These are phyloP conservation scores for Pyrenula massariospora DNA, from an alignment of 495 filamentous ascomycete genomes.

Conservation along the genomic window DNA sequence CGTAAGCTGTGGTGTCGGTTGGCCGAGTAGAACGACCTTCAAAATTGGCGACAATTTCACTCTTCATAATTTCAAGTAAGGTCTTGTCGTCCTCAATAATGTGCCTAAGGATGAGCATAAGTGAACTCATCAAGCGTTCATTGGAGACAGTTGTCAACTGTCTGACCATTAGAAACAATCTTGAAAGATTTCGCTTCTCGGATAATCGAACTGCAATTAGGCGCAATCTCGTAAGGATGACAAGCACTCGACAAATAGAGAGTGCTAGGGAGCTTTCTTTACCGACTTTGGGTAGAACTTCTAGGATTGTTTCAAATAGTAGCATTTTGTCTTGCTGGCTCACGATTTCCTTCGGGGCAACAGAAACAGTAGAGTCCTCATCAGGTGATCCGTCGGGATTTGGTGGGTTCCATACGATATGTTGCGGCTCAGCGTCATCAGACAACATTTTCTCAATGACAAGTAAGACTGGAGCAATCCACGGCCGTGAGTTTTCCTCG, in stretches of 20 bases:
- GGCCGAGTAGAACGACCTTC: constrained; percentile 48
- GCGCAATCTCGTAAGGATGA: constrained; percentile 74
- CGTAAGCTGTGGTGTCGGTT: constrained; percentile 60
- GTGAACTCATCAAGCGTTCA: constrained; percentile 61
- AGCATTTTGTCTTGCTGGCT: constrained; percentile 50
- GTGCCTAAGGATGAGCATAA: constrained; percentile 84
- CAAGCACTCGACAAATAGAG: constrained; percentile 72
- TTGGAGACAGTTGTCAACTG: constrained; percentile 71
- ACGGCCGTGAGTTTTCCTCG: constrained; percentile 65
- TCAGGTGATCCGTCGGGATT: constrained; percentile 16
- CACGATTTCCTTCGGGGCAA: constrained; percentile 44
- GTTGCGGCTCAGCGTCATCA: constrained; percentile 69
- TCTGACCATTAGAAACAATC: constrained; percentile 88
- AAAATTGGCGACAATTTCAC: constrained; percentile 72
- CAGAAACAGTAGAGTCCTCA: constrained; percentile 31
- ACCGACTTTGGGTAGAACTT: constrained; percentile 72
- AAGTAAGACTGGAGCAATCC: constrained; percentile 83
- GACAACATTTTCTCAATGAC: constrained; percentile 82
- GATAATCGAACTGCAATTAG: constrained; percentile 62
- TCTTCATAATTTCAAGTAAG: constrained; percentile 82
- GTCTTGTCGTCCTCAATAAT: constrained; percentile 89
- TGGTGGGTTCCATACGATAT: constrained; percentile 61
- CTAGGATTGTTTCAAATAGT: constrained; percentile 64
- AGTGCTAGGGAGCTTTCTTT: constrained; percentile 79
- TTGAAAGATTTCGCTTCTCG: constrained; percentile 79